Conservation (phyloP, 352 stramenopile genomes). For the Nothophytophthora sp. region DNA sequence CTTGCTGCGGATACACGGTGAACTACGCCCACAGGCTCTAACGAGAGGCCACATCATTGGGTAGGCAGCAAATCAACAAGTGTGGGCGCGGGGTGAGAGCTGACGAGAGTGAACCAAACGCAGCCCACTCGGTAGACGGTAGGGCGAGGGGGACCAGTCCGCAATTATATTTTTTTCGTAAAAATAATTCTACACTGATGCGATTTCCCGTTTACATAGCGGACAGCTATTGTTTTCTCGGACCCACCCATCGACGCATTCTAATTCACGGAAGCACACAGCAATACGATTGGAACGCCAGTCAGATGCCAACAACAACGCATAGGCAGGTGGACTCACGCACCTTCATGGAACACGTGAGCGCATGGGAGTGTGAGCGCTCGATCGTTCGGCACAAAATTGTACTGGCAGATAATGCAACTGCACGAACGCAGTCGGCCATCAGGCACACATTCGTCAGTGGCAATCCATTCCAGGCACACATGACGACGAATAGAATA, state of each 20-base stretch:
- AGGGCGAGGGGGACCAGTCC: no score
- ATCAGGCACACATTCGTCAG: neutral
- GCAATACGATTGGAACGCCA: slow-evolving; percentile 2
- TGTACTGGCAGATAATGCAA: slow-evolving; percentile 78
- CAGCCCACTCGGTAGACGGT: no score
- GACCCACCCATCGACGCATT: slow-evolving; percentile 72
- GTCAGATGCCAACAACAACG: neutral
- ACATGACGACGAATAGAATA: neutral
- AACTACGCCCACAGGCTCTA: no score
- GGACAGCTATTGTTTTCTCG: slow-evolving; percentile 81
- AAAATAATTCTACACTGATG: slow-evolving; percentile 27
- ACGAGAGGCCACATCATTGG: no score
- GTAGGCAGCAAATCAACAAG: no score
- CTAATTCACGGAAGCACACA: slow-evolving; percentile 17
- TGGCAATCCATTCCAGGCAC: neutral
- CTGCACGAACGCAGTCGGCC: slow-evolving; percentile 17
- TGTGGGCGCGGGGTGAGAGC: no score
- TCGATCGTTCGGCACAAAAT: slow-evolving; percentile 52
- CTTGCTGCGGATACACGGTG: no score
- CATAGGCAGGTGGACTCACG: neutral
- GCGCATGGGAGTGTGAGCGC: slow-evolving; percentile 72
- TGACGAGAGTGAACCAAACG: no score
- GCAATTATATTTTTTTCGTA: neutral
- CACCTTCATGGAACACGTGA: slow-evolving; percentile 80
- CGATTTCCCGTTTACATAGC: slow-evolving; percentile 72